Evolutionary conservation across 345 rosid species (phyloP).

Genomic region (Ceriops decandra): DNA sequence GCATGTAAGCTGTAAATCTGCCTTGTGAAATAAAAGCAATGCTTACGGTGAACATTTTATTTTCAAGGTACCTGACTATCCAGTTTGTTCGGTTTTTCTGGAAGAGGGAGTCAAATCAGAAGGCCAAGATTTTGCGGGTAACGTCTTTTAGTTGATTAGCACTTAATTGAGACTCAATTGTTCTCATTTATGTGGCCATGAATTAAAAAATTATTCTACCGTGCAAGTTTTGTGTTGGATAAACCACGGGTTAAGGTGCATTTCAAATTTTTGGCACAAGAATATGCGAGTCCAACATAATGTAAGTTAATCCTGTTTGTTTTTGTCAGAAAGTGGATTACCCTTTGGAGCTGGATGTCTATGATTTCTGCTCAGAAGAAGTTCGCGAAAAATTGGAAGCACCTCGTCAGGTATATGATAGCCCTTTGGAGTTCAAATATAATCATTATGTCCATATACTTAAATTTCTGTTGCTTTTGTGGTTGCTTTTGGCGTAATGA

Average conservation of each 20-base stretch:
- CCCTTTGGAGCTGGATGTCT: constrained; percentile 88
- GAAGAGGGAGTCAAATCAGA: constrained; percentile 98
- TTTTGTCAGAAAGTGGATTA: constrained; percentile 88
- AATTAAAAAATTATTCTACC: background rate
- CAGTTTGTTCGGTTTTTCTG: constrained; percentile 99
- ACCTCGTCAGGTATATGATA: constrained; percentile 72
- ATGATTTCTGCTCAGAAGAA: constrained; percentile 85
- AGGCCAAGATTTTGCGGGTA: constrained; percentile 97
- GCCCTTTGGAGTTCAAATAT: background rate
- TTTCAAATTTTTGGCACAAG: background rate
- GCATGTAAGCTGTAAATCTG: constrained; percentile 3
- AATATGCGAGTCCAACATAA: background rate
- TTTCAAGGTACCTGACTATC: constrained; percentile 84
- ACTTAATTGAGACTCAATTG: background rate
- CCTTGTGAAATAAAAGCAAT: constrained; percentile 1
- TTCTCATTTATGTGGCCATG: background rate
- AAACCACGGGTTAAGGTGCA: background rate
- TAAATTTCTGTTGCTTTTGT: background rate
- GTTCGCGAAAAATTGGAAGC: constrained; percentile 67
- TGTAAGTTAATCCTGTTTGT: constrained; percentile 7
- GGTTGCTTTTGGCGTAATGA: constrained; percentile 4
- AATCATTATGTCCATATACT: background rate
- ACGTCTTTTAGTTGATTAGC: constrained; percentile 8
- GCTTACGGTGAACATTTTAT: constrained; percentile 7
- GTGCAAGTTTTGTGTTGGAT: background rate